A percentile compares a stretch with the other conserved stretches of the same genome.
Evolutionary conservation across 257 asterid species (phyloP).

Genomic region (Ilex asprella): DNA sequence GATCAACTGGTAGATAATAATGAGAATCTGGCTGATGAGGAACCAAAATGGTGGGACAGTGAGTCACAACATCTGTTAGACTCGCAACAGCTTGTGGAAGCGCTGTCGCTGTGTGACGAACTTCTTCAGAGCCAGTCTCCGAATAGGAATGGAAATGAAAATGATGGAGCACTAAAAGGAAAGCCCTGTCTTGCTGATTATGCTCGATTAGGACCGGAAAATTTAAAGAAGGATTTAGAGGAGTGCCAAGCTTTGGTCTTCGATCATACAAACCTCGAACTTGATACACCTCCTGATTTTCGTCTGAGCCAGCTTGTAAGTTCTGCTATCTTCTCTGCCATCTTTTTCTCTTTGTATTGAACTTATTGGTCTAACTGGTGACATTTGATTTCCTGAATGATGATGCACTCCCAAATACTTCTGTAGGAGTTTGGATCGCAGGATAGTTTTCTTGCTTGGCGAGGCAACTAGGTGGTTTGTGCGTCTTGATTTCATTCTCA

Average conservation of each 20-base stretch:
- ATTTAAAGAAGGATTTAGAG: conserved; percentile 76
- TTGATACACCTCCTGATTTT: conserved; percentile 69
- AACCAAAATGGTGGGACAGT: conserved; percentile 70
- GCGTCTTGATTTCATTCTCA: conserved; percentile 10
- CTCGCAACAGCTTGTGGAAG: conserved; percentile 94
- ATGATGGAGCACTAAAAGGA: conserved; percentile 18
- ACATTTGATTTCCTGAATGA: not conserved
- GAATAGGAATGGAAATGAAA: conserved; percentile 41
- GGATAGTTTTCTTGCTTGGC: conserved; percentile 86
- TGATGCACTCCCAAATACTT: conserved; percentile 7
- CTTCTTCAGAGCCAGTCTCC: conserved; percentile 91
- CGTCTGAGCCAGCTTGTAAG: conserved; percentile 86
- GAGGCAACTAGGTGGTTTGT: conserved; percentile 20
- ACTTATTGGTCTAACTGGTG: not conserved
- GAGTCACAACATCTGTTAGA: conserved; percentile 59
- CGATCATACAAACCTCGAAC: conserved; percentile 50
- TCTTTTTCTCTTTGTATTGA: not conserved
- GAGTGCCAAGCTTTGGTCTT: conserved; percentile 56
- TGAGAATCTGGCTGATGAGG: conserved; percentile 40
- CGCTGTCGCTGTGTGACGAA: conserved; percentile 68
- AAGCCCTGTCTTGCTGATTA: conserved; percentile 69
- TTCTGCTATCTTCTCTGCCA: conserved; percentile 1
- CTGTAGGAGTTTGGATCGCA: conserved; percentile 76
- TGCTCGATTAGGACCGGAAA: conserved; percentile 58
- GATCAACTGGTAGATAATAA: conserved; percentile 24